phyloP scores from a whole-genome alignment of 352 stramenopile species.

The Phytophthora kernoviae region DNA sequence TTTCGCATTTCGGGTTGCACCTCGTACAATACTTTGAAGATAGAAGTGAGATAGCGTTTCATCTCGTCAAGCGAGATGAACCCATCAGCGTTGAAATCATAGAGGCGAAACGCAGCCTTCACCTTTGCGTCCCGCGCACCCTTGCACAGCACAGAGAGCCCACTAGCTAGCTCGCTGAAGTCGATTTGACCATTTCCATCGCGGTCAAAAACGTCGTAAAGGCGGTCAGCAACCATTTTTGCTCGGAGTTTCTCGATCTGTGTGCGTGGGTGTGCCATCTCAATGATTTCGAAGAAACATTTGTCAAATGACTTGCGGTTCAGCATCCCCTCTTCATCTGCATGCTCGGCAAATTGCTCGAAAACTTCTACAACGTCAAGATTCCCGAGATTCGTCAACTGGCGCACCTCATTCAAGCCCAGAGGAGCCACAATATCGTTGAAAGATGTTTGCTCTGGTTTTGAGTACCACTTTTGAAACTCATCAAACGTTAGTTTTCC shows the following conservation, averaged over 20 bases:
- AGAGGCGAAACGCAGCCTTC: constrained; percentile 81
- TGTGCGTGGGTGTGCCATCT: constrained; percentile 64
- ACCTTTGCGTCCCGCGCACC: constrained; percentile 83
- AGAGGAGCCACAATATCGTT: constrained; percentile 75
- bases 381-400: constrained; percentile 82
- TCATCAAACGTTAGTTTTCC: constrained; percentile 86
- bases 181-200: constrained; percentile 83
- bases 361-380: constrained; percentile 88
- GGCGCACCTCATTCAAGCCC: constrained; percentile 82
- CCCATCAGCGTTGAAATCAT: constrained; percentile 87
- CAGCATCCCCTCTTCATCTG: constrained; percentile 61
- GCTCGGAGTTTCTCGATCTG: constrained; percentile 67
- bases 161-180: constrained; percentile 86
- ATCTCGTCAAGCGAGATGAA: constrained; percentile 89
- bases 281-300: constrained; percentile 78
- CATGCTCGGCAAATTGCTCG: constrained; percentile 80
- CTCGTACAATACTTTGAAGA: constrained; percentile 90
- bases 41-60: constrained; percentile 84
- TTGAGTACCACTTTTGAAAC: constrained; percentile 85
- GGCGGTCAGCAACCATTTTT: constrained; percentile 72
- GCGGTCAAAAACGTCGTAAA: constrained; percentile 84
- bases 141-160: constrained; percentile 86
- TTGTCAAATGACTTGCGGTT: constrained; percentile 71
- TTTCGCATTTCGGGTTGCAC: constrained; percentile 74
- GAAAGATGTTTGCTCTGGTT: constrained; percentile 69